A percentile compares a stretch with the other conserved stretches of the same genome.
phyloP scores from a whole-genome alignment of 306 rosid species.

The Ziziphus jujuba region DNA sequence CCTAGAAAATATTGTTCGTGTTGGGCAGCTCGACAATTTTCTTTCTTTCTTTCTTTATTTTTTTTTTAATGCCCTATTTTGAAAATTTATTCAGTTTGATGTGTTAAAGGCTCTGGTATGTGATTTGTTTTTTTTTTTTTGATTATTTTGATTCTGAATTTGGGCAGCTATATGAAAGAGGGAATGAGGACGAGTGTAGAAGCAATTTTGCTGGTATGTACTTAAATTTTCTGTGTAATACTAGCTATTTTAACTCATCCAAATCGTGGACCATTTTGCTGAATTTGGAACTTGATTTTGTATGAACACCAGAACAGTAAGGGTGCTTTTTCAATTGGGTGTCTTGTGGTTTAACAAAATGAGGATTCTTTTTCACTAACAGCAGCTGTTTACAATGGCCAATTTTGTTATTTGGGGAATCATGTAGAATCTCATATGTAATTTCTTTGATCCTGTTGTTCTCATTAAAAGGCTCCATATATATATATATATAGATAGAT shows the following conservation, averaged over 20 bases:
- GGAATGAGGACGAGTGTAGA: conserved; percentile 99
- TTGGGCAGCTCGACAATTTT: not conserved
- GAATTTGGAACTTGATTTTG: too few species aligned
- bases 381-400: not conserved
- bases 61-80: conserved; percentile 12
- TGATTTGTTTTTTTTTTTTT: not conserved
- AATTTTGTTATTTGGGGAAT: not conserved
- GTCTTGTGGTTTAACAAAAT: not conserved
- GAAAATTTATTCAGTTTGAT: not conserved
- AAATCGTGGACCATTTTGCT: too few species aligned
- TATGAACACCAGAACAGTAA: too few species aligned
- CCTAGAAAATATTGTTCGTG: conserved; percentile 35
- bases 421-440: not conserved
- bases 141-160: conserved; percentile 14
- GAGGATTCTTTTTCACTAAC: not conserved
- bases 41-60: not conserved
- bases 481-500: too few species aligned
- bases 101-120: not conserved
- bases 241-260: not conserved
- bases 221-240: not conserved
- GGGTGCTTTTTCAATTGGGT: not conserved
- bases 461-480: not conserved
- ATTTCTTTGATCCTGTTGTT: not conserved
- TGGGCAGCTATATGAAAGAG: conserved; percentile 86
- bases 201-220: conserved; percentile 84